phyloP scores from a whole-genome alignment of 148 eudicot genomes.

The Chenopodium suecicum region DNA sequence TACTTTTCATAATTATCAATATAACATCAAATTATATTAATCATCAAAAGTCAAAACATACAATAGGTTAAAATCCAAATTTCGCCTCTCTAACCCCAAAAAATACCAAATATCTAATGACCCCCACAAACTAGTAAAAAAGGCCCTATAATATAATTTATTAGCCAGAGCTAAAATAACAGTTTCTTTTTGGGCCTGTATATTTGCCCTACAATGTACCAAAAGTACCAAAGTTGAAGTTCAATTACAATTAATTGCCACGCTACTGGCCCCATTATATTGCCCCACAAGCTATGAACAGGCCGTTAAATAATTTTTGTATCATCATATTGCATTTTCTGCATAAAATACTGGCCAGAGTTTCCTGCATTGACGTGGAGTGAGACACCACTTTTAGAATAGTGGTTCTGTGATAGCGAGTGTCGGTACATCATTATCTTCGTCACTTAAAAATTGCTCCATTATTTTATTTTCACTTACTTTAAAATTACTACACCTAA shows the following conservation, averaged over 20 bases:
- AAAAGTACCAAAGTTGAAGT: neutral
- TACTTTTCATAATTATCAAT: too few species aligned
- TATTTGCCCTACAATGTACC: neutral
- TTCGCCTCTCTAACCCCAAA: too few species aligned
- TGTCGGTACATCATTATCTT: neutral
- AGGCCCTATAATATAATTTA: neutral
- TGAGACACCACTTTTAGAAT: neutral
- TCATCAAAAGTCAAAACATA: too few species aligned
- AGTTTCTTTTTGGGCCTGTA: neutral
- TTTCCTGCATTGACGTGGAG: neutral
- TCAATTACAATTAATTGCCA: neutral
- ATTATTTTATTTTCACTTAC: too few species aligned
- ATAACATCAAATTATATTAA: too few species aligned
- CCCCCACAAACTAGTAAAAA: neutral
- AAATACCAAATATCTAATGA: too few species aligned
- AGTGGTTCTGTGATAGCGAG: neutral
- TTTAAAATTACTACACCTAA: too few species aligned
- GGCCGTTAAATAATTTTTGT: neutral
- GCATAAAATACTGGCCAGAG: neutral
- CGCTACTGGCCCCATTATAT: neutral
- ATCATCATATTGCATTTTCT: neutral
- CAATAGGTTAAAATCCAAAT: too few species aligned
- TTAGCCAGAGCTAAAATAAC: neutral
- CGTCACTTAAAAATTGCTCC: too few species aligned
- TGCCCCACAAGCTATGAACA: conserved; percentile 1